These are phyloP conservation scores for Coix lacrymajobi DNA, from an alignment of 176 grass and related monocot genomes.

Conservation along the genomic window DNA sequence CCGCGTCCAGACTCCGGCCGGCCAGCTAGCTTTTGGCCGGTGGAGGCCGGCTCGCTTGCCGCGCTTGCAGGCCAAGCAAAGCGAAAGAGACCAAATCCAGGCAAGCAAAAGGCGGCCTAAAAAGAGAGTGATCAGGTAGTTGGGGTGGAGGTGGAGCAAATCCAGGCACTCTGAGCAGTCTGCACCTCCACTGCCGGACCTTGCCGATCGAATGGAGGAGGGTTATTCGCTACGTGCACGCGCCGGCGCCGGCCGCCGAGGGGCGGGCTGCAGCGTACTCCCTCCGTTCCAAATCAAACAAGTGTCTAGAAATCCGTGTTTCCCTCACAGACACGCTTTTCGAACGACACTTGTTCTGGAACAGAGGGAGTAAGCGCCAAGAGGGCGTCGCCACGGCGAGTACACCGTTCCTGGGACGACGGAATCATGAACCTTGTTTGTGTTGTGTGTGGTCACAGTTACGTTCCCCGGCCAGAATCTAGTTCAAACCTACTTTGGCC, in stretches of 20 bases:
- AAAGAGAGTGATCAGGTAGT: background rate
- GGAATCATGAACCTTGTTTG: no score
- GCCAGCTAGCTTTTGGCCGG: background rate
- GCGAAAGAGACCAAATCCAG: background rate
- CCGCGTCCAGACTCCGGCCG: background rate
- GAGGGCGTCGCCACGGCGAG: no score
- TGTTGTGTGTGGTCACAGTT: no score
- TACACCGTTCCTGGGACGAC: no score
- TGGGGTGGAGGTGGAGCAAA: background rate
- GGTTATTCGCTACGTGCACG: background rate
- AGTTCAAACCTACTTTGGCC: background rate
- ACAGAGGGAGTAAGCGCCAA: no score
- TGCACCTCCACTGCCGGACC: no score
- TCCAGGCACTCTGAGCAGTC: background rate
- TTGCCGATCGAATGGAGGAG: no score
- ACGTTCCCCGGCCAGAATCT: background rate
- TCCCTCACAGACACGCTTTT: no score
- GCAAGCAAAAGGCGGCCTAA: background rate
- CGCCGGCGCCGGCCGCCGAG: background rate
- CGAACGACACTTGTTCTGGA: no score
- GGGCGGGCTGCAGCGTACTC: no score
- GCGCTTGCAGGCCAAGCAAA: constrained; percentile 21
- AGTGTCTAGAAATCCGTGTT: no score
- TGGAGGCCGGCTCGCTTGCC: background rate
- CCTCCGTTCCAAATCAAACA: no score